These are phyloP conservation scores for Colletotrichum noveboracense DNA, from an alignment of 2,329 filamentous ascomycete species.

Conservation along the genomic window DNA sequence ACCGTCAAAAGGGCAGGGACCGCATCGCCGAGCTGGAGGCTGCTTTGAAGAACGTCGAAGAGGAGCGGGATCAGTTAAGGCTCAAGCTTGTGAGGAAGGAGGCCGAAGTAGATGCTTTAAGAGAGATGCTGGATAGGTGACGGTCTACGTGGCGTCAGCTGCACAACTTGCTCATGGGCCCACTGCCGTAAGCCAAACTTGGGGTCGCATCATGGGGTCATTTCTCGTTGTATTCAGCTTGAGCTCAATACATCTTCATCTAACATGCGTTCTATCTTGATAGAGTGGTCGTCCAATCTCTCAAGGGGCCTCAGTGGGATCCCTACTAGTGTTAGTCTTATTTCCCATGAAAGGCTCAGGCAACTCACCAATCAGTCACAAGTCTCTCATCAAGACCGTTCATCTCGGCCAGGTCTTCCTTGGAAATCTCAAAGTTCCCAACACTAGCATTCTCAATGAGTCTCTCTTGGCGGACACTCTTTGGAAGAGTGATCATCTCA, in stretches of 20 bases:
- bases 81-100: conserved; percentile 62
- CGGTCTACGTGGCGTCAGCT: background rate
- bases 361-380: conserved; percentile 68
- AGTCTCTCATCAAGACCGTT: conserved; percentile 74
- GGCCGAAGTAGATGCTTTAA: conserved; percentile 62
- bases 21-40: conserved; percentile 61
- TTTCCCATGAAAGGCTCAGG: background rate
- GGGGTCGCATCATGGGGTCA: background rate
- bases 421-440: conserved; percentile 63
- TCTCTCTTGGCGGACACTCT: conserved; percentile 68
- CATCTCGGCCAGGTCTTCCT: conserved; percentile 67
- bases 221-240: background rate
- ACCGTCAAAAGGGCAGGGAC: conserved; percentile 68
- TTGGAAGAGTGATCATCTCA: conserved; percentile 74
- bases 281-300: background rate
- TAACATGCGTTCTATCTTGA: background rate
- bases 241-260: background rate
- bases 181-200: background rate
- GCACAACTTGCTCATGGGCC: background rate
- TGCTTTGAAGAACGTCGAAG: conserved; percentile 54
- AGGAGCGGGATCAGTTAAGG: conserved; percentile 62
- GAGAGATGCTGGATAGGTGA: background rate
- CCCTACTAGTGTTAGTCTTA: conserved; percentile 22
- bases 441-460: conserved; percentile 71
- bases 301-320: conserved; percentile 34